These are phyloP conservation scores for Lycium barbarum DNA, from an alignment of 257 asterid genomes.

Conservation along the genomic window DNA sequence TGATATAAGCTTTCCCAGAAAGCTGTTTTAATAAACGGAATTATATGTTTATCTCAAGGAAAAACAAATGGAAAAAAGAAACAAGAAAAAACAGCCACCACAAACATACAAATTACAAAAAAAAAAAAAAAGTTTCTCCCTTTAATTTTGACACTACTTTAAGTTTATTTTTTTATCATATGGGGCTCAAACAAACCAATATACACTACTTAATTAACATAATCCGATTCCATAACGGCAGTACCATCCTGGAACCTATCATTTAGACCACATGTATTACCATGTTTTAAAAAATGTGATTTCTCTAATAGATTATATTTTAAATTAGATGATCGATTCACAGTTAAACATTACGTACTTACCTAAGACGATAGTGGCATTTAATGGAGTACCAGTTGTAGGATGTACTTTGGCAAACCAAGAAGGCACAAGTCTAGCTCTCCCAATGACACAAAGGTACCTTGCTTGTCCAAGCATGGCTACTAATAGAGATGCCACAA, in stretches of 20 bases:
- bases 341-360: not conserved
- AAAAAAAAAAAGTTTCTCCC: not conserved
- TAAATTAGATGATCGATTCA: too few species aligned
- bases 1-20: not conserved
- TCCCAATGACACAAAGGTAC: conserved; percentile 56
- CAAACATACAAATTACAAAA: too few species aligned
- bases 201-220: too few species aligned
- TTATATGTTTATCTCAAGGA: too few species aligned
- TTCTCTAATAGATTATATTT: too few species aligned
- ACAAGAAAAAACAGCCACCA: too few species aligned
- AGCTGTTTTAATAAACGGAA: not conserved
- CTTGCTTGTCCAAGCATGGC: conserved; percentile 61
- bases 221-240: too few species aligned
- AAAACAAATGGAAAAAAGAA: too few species aligned
- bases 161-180: not conserved
- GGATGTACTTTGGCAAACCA: conserved; percentile 58
- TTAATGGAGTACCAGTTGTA: conserved; percentile 1
- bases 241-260: too few species aligned
- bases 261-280: too few species aligned
- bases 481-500: conserved; percentile 51
- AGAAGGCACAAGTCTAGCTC: conserved; percentile 53
- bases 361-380: not conserved
- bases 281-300: too few species aligned
- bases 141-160: not conserved
- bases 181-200: too few species aligned